A percentile compares a stretch with the other conserved stretches of the same genome.
These are phyloP conservation scores for Ambrosia trifida DNA, from an alignment of 129 eudicot genomes.

Conservation along the genomic window DNA sequence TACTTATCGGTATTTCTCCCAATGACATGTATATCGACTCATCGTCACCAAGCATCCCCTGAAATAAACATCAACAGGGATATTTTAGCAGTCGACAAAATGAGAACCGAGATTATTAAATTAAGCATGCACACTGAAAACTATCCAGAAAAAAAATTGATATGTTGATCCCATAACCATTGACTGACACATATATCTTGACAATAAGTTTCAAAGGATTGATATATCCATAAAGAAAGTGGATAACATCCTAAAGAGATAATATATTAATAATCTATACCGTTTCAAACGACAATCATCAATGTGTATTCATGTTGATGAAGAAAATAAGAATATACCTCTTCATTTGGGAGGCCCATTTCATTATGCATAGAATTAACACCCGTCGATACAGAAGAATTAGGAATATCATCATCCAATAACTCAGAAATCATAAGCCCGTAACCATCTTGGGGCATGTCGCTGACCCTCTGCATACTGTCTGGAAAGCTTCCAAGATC, in stretches of 20 bases:
- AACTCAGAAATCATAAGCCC: slow-evolving; percentile 97
- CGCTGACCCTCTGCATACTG: slow-evolving; percentile 57
- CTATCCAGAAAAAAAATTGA: background rate
- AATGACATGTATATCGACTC: slow-evolving; percentile 91
- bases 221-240: background rate
- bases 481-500: slow-evolving; percentile 67
- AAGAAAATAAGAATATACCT: slow-evolving; percentile 46
- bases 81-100: slow-evolving; percentile 17
- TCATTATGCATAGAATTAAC: slow-evolving; percentile 69
- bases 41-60: slow-evolving; percentile 91
- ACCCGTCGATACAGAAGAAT: slow-evolving; percentile 63
- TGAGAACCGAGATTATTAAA: background rate
- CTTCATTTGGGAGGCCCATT: slow-evolving; percentile 72
- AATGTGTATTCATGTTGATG: slow-evolving; percentile 6
- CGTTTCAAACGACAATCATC: background rate
- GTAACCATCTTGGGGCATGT: slow-evolving; percentile 80
- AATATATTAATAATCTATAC: background rate
- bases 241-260: slow-evolving; percentile 2
- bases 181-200: background rate
- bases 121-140: background rate
- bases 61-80: slow-evolving; percentile 33
- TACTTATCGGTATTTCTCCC: slow-evolving; percentile 99
- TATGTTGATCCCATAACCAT: background rate
- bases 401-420: slow-evolving; percentile 70
- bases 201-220: background rate